Base-by-base conservation (phyloP, 176 grass and related monocot genomes). In the Panicum miliaceum region DNA sequence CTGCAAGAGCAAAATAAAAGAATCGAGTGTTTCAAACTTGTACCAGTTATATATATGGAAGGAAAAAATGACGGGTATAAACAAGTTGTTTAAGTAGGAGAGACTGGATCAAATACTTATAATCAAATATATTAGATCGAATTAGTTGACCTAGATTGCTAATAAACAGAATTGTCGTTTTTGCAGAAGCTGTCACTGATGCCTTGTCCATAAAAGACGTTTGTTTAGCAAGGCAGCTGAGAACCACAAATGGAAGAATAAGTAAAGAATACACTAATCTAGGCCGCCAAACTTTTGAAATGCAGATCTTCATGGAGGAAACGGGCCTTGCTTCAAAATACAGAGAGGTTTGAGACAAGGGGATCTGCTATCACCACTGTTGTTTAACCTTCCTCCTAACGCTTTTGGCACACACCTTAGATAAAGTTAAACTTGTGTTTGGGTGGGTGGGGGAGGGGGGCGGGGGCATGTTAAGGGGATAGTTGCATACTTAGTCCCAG, bases 1-100 rank as follows among this genome's bases (percentile, higher is more conserved):
- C 90, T 96, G 89, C 20, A 79, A 82, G 79, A 85, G 41, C 42
- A 83, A 41, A 81, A 78, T 4, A 29, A 71, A 73, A 78, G 13
- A 79, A 22, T 62, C 22, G 60, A 67, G 7, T 68, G 38, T 52
- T 84, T 75, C 8, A 48, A 60, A 32, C 4, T 27, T 37, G 41
- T 25, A 41, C 82, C 19, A 8, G 29, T 64, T 76, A 61, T 71
- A 57, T 40, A 68, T 36, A 47, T 12, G 13, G 45, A 13, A 12
- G 13, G 3, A 64, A 69, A 43, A n/a, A n/a, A 22, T 69, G 37
- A 68, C 15, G 66, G 22, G 66, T n/a, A 7, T 3, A 56, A 56
- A 22, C 22, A 2, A 56, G 53, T 56, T 4, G 2, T 4, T 20
- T 22, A 68, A 40, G 5, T 12, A 40, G 18, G 7, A 38, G 22